Evolutionary conservation across 2,329 filamentous ascomycete species (phyloP), one percentile per base, ranked within the genome.

Genomic region (Neonectria coccinea): DNA sequence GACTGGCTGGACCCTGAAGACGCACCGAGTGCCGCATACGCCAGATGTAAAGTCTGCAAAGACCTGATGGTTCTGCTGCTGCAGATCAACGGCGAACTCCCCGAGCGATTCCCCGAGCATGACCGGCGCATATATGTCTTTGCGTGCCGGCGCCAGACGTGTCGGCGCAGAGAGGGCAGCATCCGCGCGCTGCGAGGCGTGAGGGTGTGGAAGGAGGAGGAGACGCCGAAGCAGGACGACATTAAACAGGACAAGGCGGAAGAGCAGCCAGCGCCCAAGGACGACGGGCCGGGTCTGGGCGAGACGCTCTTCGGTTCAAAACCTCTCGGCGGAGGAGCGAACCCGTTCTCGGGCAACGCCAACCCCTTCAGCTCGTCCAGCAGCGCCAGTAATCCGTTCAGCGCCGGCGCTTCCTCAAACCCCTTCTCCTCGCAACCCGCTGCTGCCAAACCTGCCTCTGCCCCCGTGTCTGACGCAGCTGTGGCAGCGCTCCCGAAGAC

Each of bases 111-210:
- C 74, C 92, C 94, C 2, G 89, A 90, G 60, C 93, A 98, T 79
- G 93, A 97, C 74, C 86, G 96, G 70, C 88, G 95, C 66, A 78
- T 99, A 18, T 98, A 97, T 75, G 84, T 99, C 12, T 94, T 97
- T 78, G 88, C 88, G 18, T 99, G 96, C 79, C 87, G 89, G 64
- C 86, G 88, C 69, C 92, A 92, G 77, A 83, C 88, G 11, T 99
- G 96, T 76, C 88, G 92, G 73, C 86, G 94, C 67, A 95, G 93
- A 74, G 86, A 90, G 20, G 96, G 96, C 1, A 95, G 92, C 76
- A 86, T 97, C 62, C 87, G 94, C 29, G 92, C 86, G 1, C 76
- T 97, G 44, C 85, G 95, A 64, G 92, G 90, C 4, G 84, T 92
- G 18, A 86, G 89, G 29, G 79, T 89, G 20, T 83, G 83, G 71